Conservation (phyloP, 306 rosid species). For the Quercus wislizeni region DNA sequence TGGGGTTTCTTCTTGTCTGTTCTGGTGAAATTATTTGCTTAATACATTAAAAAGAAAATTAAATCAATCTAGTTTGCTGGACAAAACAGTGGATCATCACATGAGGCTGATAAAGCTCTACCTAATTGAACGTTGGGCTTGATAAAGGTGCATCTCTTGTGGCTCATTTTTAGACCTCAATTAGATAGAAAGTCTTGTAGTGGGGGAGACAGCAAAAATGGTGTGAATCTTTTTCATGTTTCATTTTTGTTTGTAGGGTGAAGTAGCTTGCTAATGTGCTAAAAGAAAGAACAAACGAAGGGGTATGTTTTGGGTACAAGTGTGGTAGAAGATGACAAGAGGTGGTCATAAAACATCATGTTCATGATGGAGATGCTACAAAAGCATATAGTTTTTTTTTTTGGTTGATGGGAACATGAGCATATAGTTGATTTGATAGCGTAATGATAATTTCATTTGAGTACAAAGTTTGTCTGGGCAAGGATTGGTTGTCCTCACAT, state of each 20-base stretch:
- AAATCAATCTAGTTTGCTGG: background rate
- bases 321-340: background rate
- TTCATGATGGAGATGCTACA: background rate
- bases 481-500: background rate
- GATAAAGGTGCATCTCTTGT: background rate
- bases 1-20: background rate
- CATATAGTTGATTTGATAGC: background rate
- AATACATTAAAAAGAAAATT: background rate
- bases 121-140: too few relatives aligned
- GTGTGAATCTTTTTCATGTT: background rate
- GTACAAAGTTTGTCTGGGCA: background rate
- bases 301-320: conserved; percentile 1
- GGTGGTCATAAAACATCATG: background rate
- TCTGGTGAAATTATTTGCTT: background rate
- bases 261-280: background rate
- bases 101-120: background rate
- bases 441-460: background rate
- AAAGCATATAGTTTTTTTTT: background rate
- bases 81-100: background rate
- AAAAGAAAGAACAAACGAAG: background rate
- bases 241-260: background rate
- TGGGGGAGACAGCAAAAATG: background rate
- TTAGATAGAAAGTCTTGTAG: background rate
- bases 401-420: too few relatives aligned
- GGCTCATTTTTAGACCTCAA: background rate